Base-by-base conservation (phyloP, 805 yeast species). In the Lipomyces kockii region DNA sequence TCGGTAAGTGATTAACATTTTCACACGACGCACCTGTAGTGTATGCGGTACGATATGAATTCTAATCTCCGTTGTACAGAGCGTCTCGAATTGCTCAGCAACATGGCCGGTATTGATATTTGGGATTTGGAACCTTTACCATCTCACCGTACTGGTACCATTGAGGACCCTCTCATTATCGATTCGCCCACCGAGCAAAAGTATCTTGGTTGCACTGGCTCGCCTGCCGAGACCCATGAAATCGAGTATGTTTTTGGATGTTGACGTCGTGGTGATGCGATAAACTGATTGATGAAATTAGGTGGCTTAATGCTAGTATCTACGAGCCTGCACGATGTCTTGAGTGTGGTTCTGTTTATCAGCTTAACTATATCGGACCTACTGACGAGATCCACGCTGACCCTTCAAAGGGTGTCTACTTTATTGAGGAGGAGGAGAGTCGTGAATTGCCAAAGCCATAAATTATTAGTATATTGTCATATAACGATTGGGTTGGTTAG, bases 311-410 rank as follows among this genome's bases (percentile, higher is more conserved):
- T 53, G 68, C 71, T 12, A 62, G 69, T 32, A 55, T 56, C 72
- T 90, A 86, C 60, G 84, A 91, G 81, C 89, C 89, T 70, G 90
- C 90, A 74, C 92, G 99, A 88, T 95, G 98, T 84, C 91, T 97
- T 97, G 97, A 95, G 82, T 94, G 98, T 81, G 99, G 99, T 81
- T 89, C 93, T 75, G 97, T 92, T 74, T 94, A 90, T 85, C 87
- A 90, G 77, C 82, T 93, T 76, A 90, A 92, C 82, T 89, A 88
- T 83, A 85, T 93, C 76, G 98, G 97, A 81, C 89, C 87, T 74
- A 89, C 89, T 74, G 69, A 71, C 66, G 80, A 72, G 22, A 85
- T 81, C 70, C 87, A 82, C 76, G 88, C 85, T 78, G 85, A 83
- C 78, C 88, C 86, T 79, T 5, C 49, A 2, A 43, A 43, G 9